Percentiles rank a stretch among this genome's conserved stretches.
phyloP scores from a whole-genome alignment of 2,329 filamentous ascomycete genomes.

The Fusarium buxicola region DNA sequence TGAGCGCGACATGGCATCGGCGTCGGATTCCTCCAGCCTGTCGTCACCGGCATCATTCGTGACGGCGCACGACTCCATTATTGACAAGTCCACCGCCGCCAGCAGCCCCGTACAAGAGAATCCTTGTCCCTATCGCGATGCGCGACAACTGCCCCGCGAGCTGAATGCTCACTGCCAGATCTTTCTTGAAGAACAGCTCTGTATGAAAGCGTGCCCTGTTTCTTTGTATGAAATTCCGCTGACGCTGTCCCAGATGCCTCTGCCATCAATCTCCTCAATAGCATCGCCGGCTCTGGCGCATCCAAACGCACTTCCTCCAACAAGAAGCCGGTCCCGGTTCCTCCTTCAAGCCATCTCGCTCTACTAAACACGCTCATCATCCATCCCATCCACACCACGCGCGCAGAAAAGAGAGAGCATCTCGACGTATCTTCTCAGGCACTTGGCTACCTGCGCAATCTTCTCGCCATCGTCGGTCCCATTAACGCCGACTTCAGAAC shows the following conservation, averaged over 20 bases:
- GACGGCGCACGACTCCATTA: conserved; percentile 48
- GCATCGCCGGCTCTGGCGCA: conserved; percentile 68
- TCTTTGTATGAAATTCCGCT: background rate
- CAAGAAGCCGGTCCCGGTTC: conserved; percentile 66
- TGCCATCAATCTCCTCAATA: conserved; percentile 73
- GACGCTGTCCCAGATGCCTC: conserved; percentile 43
- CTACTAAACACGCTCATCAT: conserved; percentile 85
- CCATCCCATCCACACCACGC: conserved; percentile 83
- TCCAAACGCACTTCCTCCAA: conserved; percentile 43
- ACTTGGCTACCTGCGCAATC: conserved; percentile 75
- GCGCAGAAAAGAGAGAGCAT: conserved; percentile 70
- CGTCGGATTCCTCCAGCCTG: conserved; percentile 36
- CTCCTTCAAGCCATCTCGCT: conserved; percentile 78
- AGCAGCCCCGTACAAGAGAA: conserved; percentile 50
- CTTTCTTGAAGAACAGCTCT: conserved; percentile 80
- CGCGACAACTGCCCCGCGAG: conserved; percentile 69
- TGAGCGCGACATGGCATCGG: conserved; percentile 38
- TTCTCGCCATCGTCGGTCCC: conserved; percentile 74
- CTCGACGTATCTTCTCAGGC: conserved; percentile 73
- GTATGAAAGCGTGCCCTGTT: conserved; percentile 54
- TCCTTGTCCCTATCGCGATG: conserved; percentile 62
- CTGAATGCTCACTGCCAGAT: conserved; percentile 75
- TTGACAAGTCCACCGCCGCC: conserved; percentile 50
- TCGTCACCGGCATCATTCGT: conserved; percentile 53
- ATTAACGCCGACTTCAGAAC: conserved; percentile 75